Base-by-base conservation (phyloP, 768 basidiomycete genomes). In the Suillus subalutaceus region DNA sequence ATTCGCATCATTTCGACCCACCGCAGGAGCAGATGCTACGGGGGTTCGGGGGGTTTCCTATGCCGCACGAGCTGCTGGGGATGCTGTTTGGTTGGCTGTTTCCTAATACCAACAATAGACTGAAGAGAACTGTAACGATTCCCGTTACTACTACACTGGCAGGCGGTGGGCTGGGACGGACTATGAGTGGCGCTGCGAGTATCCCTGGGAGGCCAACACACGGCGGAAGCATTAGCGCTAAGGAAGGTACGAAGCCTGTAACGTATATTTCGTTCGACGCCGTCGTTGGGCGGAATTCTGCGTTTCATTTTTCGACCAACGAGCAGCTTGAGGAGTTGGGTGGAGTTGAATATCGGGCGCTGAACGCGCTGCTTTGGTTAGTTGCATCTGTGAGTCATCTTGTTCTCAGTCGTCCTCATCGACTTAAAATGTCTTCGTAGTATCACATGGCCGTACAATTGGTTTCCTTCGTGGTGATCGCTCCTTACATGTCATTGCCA, bases 311-410 rank as follows among this genome's bases (percentile, higher is more conserved):
- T 69, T 78, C 97, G 63, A 92, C 89, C 0, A 83, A 85, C 23
- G 93, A 95, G 57, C 92, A 98, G 72, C 80, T 93, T 70, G 95
- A 97, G 69, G 94, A 97, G 75, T 79, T 99, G 6, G 96, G 96
- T 5, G 96, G 97, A 23, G 91, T 97, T 8, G 97, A 99, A 75
- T 99, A 93, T 73, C 85, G 95, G 12, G 92, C 91, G 15, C 79
- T 97, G 68, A 90, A 89, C 53, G 86, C 90, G 3, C 76, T 97
- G 60, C 79, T 95, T 12, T 96, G 92, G 91, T 85, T 96, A 64
- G 87, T 97, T 44, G 84, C 84, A 13, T 74, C 79, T 41, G 94
- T 96, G 74, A 72, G 92, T 83, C 41, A 52, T 58, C n/a, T 62
- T 8, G 37, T 15, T 26, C 41, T 50, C 32, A 18, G 30, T 62